phyloP scores from a whole-genome alignment of 169 alveolate species.

The Plasmodium gallinaceum region DNA sequence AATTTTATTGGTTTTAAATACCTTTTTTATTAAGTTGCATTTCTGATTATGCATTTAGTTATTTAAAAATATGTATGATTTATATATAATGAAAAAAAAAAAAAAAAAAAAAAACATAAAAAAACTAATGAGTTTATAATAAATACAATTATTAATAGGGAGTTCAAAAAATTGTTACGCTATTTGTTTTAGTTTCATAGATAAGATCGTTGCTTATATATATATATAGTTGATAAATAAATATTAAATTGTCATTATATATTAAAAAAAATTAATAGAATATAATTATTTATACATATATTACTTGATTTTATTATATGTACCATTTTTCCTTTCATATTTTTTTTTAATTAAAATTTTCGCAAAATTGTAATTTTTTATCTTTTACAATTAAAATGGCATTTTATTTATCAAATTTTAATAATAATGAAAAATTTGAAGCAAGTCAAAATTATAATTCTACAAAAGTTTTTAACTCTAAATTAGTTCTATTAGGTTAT shows the following conservation, averaged over 20 bases:
- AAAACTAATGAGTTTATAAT: not conserved
- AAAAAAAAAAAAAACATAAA: conserved; percentile 7
- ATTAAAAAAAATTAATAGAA: not conserved
- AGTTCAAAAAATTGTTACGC: not conserved
- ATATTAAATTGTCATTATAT: not conserved
- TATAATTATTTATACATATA: not conserved
- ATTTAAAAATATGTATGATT: too few species aligned
- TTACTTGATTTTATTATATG: not conserved
- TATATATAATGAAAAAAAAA: not conserved
- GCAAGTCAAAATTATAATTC: conserved; percentile 40
- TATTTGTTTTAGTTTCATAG: conserved; percentile 5
- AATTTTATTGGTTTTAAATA: too few species aligned
- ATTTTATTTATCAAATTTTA: conserved; percentile 55
- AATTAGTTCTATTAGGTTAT: conserved; percentile 69
- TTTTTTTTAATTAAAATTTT: conserved; percentile 1
- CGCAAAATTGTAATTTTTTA: not conserved
- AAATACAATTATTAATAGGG: not conserved
- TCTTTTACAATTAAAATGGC: conserved; percentile 51
- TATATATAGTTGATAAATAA: not conserved
- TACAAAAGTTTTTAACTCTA: conserved; percentile 61
- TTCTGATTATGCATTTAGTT: too few species aligned
- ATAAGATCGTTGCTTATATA: conserved; percentile 1
- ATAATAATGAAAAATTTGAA: conserved; percentile 50
- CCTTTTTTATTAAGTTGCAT: too few species aligned
- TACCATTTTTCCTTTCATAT: not conserved